Evolutionary conservation across 768 basidiomycete species (phyloP).

Genomic region (Glaciozyma martinii): DNA sequence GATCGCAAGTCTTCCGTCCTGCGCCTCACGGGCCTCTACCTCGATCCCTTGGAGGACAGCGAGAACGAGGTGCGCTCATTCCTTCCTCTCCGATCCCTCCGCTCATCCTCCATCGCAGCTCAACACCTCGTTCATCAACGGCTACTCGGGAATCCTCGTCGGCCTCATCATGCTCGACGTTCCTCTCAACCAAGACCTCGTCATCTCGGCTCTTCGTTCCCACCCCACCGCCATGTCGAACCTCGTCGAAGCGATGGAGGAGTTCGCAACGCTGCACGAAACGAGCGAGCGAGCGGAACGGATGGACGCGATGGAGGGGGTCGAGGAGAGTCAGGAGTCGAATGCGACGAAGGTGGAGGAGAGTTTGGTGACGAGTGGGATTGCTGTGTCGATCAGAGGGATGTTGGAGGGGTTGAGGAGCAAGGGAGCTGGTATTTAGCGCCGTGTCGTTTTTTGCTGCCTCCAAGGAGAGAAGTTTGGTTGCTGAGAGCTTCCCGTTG

Average conservation of each 20-base stretch:
- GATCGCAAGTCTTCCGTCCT: background rate
- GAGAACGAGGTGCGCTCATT: slow-evolving; percentile 14
- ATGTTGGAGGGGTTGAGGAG: background rate
- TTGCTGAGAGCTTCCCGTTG: no score
- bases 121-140: slow-evolving; percentile 13
- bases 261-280: slow-evolving; percentile 13
- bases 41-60: slow-evolving; percentile 16
- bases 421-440: no score
- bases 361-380: background rate
- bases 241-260: slow-evolving; percentile 19
- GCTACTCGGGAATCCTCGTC: slow-evolving; percentile 24
- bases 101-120: slow-evolving; percentile 5
- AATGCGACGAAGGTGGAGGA: background rate
- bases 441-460: no score
- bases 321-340: background rate
- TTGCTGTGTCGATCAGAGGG: background rate
- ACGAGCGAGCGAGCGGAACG: no score
- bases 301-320: background rate
- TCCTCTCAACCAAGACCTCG: slow-evolving; percentile 14
- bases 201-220: background rate
- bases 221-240: background rate
- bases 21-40: slow-evolving; percentile 7
- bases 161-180: slow-evolving; percentile 19
- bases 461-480: no score
- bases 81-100: background rate